phyloP scores from a whole-genome alignment of 176 grass and related monocot species.

The Aegilops umbellulata region DNA sequence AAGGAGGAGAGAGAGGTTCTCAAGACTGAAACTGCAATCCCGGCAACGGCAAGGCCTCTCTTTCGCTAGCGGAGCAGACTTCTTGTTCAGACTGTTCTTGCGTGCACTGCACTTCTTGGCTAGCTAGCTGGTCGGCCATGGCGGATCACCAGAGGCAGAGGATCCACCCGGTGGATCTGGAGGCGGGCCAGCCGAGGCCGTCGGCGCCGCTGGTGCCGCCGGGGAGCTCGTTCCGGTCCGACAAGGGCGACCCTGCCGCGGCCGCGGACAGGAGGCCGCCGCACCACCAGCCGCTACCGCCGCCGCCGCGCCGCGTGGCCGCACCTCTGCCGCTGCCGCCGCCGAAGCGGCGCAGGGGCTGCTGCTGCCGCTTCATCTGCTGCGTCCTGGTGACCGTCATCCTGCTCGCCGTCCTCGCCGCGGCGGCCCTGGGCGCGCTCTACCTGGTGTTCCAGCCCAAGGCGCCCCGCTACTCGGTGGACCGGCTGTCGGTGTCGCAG shows the following conservation, averaged over 20 bases:
- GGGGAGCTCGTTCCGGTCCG: conserved; percentile 33
- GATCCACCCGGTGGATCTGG: conserved; percentile 83
- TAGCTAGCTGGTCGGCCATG: conserved; percentile 12
- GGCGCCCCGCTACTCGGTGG: conserved; percentile 80
- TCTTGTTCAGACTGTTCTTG: neutral
- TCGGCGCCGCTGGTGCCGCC: conserved; percentile 56
- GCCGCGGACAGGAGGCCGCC: neutral
- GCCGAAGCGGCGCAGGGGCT: conserved; percentile 26
- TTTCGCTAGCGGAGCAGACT: neutral
- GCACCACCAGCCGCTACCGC: neutral
- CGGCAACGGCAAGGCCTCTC: neutral
- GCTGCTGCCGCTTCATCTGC: conserved; percentile 72
- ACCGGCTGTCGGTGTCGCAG: conserved; percentile 48
- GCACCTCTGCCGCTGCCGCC: neutral
- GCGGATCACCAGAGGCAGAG: conserved; percentile 77
- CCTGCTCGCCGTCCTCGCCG: conserved; percentile 41
- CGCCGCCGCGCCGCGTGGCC: conserved; percentile 28
- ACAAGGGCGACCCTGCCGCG: conserved; percentile 45
- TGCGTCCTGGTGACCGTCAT: conserved; percentile 1
- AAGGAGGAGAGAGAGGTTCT: neutral
- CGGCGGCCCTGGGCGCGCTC: conserved; percentile 31
- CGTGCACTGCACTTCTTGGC: neutral
- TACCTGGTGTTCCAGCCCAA: conserved; percentile 70
- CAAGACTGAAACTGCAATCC: neutral
- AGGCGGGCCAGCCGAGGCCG: conserved; percentile 37